phyloP scores from a whole-genome alignment of 306 rosid genomes.

The Trifolium fragiferum region DNA sequence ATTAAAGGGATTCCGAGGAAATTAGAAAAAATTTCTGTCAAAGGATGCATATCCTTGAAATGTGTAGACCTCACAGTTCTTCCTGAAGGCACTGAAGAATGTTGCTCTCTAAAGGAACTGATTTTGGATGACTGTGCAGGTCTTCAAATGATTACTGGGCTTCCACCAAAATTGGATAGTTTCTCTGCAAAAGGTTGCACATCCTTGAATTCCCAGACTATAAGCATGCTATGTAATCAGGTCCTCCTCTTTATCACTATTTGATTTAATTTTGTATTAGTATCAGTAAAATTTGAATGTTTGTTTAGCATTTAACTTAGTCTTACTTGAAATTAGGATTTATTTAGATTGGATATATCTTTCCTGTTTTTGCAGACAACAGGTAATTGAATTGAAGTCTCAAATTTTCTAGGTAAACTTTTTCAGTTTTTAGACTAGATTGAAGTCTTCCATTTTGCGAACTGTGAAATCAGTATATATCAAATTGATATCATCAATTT shows the following conservation, averaged over 20 bases:
- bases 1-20: constrained; percentile 4
- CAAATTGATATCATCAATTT: background rate
- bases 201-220: background rate
- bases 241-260: background rate
- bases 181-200: constrained; percentile 7
- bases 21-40: background rate
- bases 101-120: background rate
- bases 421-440: background rate
- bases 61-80: background rate
- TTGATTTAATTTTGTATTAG: background rate
- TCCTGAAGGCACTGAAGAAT: background rate
- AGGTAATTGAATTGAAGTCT: background rate
- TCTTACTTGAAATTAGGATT: background rate
- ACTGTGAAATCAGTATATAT: background rate
- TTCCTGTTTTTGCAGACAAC: background rate
- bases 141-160: background rate
- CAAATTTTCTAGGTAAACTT: background rate
- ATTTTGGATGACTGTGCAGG: background rate
- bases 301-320: background rate
- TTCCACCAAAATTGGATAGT: background rate
- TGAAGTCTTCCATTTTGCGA: background rate
- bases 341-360: too few species aligned
- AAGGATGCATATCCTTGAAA: background rate
- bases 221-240: constrained; percentile 14
- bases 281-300: background rate